Conservation (phyloP, 768 basidiomycete genomes). For the Suillus occidentalis region DNA sequence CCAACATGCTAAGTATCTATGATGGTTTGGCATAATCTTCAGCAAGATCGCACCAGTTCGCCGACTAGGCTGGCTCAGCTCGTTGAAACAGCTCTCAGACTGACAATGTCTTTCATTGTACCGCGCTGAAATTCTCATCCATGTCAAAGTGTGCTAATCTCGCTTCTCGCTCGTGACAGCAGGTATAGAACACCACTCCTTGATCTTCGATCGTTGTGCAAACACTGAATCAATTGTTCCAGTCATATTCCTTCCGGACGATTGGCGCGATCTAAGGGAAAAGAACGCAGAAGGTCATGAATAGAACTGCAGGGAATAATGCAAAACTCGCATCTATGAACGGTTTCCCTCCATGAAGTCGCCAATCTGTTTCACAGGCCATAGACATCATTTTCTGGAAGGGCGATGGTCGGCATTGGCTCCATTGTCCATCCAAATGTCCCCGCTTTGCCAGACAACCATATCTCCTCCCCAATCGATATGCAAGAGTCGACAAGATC, state of each 20-base stretch:
- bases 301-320: not conserved
- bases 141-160: not conserved
- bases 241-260: not conserved
- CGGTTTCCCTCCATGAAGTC: not conserved
- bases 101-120: too few species aligned
- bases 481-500: conserved; percentile 15
- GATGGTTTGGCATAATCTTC: too few species aligned
- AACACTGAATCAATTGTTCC: not conserved
- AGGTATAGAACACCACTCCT: not conserved
- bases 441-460: not conserved
- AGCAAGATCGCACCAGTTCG: too few species aligned
- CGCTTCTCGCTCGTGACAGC: not conserved
- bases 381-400: not conserved
- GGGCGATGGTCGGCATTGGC: not conserved
- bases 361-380: not conserved
- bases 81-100: too few species aligned
- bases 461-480: not conserved
- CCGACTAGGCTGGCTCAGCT: too few species aligned
- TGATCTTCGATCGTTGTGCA: not conserved
- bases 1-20: too few species aligned
- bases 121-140: too few species aligned
- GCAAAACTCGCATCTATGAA: not conserved
- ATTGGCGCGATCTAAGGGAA: not conserved
- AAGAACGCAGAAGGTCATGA: not conserved
- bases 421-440: not conserved